Evolutionary conservation across 306 rosid species (phyloP).

Genomic region (Argentina anserina): DNA sequence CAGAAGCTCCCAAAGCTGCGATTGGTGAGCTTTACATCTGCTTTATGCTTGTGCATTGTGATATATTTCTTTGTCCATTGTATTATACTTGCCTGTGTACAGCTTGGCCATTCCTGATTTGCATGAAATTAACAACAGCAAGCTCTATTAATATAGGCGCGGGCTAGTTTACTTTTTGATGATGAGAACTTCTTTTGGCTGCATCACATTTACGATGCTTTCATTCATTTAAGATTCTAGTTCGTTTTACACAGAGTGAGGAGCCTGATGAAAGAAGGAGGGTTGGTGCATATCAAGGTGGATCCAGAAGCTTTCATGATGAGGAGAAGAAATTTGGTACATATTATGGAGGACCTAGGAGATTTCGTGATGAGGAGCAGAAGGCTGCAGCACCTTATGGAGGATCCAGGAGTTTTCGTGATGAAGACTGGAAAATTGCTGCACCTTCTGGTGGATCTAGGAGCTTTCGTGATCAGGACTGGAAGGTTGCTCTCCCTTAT

Average conservation of each 20-base stretch:
- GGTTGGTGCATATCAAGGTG: slow-evolving; percentile 23
- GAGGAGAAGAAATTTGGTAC: slow-evolving; percentile 8
- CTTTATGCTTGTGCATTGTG: neutral
- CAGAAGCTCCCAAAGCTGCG: slow-evolving; percentile 42
- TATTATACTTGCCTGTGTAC: neutral
- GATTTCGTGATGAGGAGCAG: slow-evolving; percentile 13
- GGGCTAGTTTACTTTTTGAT: neutral
- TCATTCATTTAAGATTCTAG: slow-evolving; percentile 5
- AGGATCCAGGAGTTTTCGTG: slow-evolving; percentile 25
- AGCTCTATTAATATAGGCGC: neutral
- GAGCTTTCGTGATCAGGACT: slow-evolving; percentile 22
- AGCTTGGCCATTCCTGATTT: slow-evolving; percentile 4
- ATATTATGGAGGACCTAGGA: slow-evolving; percentile 25
- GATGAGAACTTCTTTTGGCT: neutral
- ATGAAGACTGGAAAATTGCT: slow-evolving; percentile 23
- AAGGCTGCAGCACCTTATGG: slow-evolving; percentile 21
- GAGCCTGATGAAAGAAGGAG: slow-evolving; percentile 35
- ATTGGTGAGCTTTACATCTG: slow-evolving; percentile 46
- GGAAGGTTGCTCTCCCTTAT: neutral
- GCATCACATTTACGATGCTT: slow-evolving; percentile 4
- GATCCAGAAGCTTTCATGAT: slow-evolving; percentile 27
- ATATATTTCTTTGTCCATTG: neutral
- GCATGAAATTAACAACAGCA: neutral
- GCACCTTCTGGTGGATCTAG: slow-evolving; percentile 27
- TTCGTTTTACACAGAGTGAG: slow-evolving; percentile 43